These are phyloP conservation scores for Phalaenopsis equestris DNA, from an alignment of 106 monocot genomes.

Conservation along the genomic window DNA sequence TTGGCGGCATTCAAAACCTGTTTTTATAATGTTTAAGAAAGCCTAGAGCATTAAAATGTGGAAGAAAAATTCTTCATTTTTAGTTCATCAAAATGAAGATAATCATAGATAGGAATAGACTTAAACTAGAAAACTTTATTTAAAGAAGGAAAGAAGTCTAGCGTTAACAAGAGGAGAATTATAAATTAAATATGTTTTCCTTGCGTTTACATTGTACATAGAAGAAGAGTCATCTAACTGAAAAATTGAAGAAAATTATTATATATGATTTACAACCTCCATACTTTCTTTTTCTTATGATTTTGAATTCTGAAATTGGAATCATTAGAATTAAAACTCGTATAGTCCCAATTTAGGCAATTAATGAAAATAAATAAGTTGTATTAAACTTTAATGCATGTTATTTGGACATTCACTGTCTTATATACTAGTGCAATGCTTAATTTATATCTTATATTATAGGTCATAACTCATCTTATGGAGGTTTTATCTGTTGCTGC, in stretches of 20 bases:
- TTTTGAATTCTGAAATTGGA: not conserved
- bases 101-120: not conserved
- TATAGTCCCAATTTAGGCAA: not conserved
- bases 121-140: not conserved
- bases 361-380: not conserved
- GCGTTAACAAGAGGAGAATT: not conserved
- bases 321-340: not conserved
- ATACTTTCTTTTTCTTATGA: not conserved
- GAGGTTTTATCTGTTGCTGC: conserved; percentile 25
- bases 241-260: not conserved
- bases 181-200: not conserved
- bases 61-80: not conserved
- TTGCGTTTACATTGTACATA: not conserved
- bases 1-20: not conserved
- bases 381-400: not conserved
- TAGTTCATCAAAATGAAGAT: not conserved
- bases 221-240: not conserved
- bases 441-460: conserved; percentile 9
- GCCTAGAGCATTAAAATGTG: not conserved
- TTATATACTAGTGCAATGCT: not conserved
- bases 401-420: not conserved
- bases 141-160: not conserved
- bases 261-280: not conserved
- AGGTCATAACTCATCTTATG: conserved; percentile 25
- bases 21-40: not conserved